Conservation (phyloP, 2,329 filamentous ascomycete genomes). For the Apiospora saccharicola region DNA sequence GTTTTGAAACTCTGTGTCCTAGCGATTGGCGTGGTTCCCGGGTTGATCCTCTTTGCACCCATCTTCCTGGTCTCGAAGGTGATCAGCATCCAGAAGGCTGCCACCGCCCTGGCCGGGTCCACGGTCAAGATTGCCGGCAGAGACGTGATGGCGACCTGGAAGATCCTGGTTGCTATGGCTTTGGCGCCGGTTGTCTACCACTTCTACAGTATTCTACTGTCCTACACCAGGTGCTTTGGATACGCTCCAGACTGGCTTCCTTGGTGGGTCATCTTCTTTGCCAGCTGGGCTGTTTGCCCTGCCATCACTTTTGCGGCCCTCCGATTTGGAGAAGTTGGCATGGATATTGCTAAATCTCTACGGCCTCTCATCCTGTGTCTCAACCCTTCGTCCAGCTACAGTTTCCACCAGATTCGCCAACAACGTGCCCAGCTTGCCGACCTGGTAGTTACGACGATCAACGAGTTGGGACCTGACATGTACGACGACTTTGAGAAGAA, state of each 20-base stretch:
- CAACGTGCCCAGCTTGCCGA: conserved; percentile 77
- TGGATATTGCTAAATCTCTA: conserved; percentile 97
- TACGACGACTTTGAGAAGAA: conserved; percentile 93
- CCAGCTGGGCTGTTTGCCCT: conserved; percentile 82
- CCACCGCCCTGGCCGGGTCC: conserved; percentile 82
- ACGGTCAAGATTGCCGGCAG: conserved; percentile 88
- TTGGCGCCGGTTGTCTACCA: conserved; percentile 84
- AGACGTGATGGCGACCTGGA: conserved; percentile 95
- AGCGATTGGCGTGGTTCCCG: conserved; percentile 82
- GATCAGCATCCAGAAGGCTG: conserved; percentile 83
- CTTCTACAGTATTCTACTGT: conserved; percentile 78
- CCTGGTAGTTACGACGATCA: conserved; percentile 91
- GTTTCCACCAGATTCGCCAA: conserved; percentile 78
- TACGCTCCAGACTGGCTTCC: conserved; percentile 81
- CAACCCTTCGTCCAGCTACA: conserved; percentile 84
- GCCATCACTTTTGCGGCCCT: conserved; percentile 91
- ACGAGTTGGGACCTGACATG: conserved; percentile 92
- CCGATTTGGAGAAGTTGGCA: conserved; percentile 95
- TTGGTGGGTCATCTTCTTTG: conserved; percentile 76
- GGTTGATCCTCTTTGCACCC: conserved; percentile 85
- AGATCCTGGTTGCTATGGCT: conserved; percentile 85
- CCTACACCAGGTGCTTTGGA: conserved; percentile 83
- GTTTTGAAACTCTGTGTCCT: conserved; percentile 79
- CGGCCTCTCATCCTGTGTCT: conserved; percentile 86
- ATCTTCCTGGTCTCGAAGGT: conserved; percentile 86